phyloP scores from a whole-genome alignment of 2,329 filamentous ascomycete species.

The Bipolaris victoriae region DNA sequence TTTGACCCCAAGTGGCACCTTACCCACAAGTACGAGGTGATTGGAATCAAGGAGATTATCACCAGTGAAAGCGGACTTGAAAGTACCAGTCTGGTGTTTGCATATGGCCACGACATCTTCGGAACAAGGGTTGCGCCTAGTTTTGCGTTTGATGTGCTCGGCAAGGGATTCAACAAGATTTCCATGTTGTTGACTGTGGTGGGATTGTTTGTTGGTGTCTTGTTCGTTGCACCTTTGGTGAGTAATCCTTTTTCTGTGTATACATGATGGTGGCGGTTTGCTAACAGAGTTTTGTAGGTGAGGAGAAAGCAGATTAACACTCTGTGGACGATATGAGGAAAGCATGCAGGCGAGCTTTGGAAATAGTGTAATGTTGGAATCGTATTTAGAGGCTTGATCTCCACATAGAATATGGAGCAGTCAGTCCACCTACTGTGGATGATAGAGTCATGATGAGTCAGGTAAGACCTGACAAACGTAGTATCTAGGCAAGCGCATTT shows the following conservation, averaged over 20 bases:
- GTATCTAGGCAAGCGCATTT: not conserved
- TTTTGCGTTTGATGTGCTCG: conserved; percentile 87
- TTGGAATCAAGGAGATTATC: conserved; percentile 75
- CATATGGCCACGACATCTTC: conserved; percentile 87
- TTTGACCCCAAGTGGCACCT: conserved; percentile 82
- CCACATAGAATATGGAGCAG: not conserved
- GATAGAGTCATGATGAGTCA: not conserved
- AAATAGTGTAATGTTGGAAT: not conserved
- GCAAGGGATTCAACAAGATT: conserved; percentile 90
- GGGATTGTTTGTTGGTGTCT: conserved; percentile 77
- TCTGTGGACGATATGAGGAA: conserved; percentile 60
- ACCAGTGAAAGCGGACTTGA: conserved; percentile 81
- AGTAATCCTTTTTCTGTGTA: conserved; percentile 14
- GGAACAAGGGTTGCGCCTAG: conserved; percentile 87
- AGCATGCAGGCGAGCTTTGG: not conserved
- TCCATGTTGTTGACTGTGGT: conserved; percentile 83
- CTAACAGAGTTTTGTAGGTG: conserved; percentile 45
- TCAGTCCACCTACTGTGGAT: not conserved
- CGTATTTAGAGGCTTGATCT: not conserved
- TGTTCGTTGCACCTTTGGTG: conserved; percentile 84
- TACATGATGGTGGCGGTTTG: conserved; percentile 11
- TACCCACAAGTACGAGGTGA: conserved; percentile 80
- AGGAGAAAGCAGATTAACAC: conserved; percentile 71
- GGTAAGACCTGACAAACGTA: not conserved
- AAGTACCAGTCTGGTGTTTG: conserved; percentile 88